Percentiles rank a stretch among this genome's conserved stretches.
These are phyloP conservation scores for Medicago arabica DNA, from an alignment of 306 rosid species.

Conservation along the genomic window DNA sequence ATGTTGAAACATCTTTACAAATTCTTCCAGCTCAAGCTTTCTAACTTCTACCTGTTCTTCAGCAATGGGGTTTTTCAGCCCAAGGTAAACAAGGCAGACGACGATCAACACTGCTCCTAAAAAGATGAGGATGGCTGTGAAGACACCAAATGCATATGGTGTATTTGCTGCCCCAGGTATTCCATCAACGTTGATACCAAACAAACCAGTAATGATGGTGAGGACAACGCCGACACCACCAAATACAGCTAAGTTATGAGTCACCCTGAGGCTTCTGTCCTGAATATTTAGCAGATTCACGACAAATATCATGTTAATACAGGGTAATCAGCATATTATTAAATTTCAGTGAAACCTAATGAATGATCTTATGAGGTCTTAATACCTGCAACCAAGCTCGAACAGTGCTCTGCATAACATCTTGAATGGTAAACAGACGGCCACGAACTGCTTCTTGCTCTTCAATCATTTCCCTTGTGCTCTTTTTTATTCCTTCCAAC, in stretches of 20 bases:
- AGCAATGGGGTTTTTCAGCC: slow-evolving; percentile 64
- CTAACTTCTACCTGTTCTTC: slow-evolving; percentile 74
- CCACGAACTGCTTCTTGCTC: slow-evolving; percentile 99
- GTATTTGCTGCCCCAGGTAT: slow-evolving; percentile 73
- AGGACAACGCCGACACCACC: slow-evolving; percentile 89
- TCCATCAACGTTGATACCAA: slow-evolving; percentile 95
- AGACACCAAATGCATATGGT: slow-evolving; percentile 86
- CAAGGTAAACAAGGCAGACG: slow-evolving; percentile 76
- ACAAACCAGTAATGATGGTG: slow-evolving; percentile 80
- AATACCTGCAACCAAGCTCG: slow-evolving; percentile 97
- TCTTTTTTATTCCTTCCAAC: slow-evolving; percentile 68
- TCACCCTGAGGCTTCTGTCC: slow-evolving; percentile 91
- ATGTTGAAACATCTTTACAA: slow-evolving; percentile 84
- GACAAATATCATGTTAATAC: slow-evolving; percentile 34
- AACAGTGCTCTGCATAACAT: slow-evolving; percentile 92
- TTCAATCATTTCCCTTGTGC: slow-evolving; percentile 86
- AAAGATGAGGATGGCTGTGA: slow-evolving; percentile 62
- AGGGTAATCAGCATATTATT: background rate
- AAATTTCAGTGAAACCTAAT: slow-evolving; percentile 4
- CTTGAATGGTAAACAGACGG: slow-evolving; percentile 93
- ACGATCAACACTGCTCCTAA: slow-evolving; percentile 61
- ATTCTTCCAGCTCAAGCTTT: slow-evolving; percentile 77
- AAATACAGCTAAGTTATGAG: slow-evolving; percentile 83
- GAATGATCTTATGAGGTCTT: slow-evolving; percentile 14
- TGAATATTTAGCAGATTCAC: slow-evolving; percentile 45